Percentiles rank a stretch among this genome's conserved stretches.
Evolutionary conservation across 2,329 filamentous ascomycete species (phyloP).

Genomic region (Xylariaceae sp.): DNA sequence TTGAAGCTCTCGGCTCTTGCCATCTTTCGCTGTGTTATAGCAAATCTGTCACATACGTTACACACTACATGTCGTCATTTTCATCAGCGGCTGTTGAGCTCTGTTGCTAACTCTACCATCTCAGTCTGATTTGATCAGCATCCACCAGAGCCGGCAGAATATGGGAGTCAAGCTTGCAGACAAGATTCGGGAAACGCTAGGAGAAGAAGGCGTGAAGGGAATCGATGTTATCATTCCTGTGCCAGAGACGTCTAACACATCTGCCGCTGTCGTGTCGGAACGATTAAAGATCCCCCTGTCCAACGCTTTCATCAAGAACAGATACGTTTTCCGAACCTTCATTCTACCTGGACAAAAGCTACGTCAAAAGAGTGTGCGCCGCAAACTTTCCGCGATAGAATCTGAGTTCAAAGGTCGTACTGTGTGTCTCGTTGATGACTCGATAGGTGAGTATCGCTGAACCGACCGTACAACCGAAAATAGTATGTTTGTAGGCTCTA

Average conservation of each 20-base stretch:
- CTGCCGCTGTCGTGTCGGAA: slow-evolving; percentile 65
- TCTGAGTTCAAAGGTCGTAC: slow-evolving; percentile 77
- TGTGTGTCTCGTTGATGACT: slow-evolving; percentile 83
- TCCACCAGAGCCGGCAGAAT: slow-evolving; percentile 65
- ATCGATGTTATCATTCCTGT: slow-evolving; percentile 64
- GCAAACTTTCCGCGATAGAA: slow-evolving; percentile 83
- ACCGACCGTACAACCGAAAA: no score
- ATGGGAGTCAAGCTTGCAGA: slow-evolving; percentile 72
- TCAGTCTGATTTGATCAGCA: slow-evolving; percentile 32
- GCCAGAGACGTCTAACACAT: slow-evolving; percentile 70
- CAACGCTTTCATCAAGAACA: slow-evolving; percentile 39
- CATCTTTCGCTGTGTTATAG: neutral
- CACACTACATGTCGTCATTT: no score
- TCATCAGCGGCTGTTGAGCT: slow-evolving; percentile 41
- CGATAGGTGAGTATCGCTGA: slow-evolving; percentile 43
- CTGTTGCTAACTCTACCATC: slow-evolving; percentile 1
- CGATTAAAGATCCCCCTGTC: slow-evolving; percentile 64
- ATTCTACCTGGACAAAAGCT: slow-evolving; percentile 68
- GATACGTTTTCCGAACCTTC: slow-evolving; percentile 53
- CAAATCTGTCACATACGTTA: no score
- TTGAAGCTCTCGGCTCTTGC: no score
- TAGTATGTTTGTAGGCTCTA: neutral
- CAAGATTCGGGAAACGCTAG: slow-evolving; percentile 58
- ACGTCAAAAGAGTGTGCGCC: slow-evolving; percentile 77
- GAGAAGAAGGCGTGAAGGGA: slow-evolving; percentile 56